Percentiles rank a stretch among this genome's conserved stretches.
phyloP scores from a whole-genome alignment of 106 monocot species.

The Dendrobium catenatum region DNA sequence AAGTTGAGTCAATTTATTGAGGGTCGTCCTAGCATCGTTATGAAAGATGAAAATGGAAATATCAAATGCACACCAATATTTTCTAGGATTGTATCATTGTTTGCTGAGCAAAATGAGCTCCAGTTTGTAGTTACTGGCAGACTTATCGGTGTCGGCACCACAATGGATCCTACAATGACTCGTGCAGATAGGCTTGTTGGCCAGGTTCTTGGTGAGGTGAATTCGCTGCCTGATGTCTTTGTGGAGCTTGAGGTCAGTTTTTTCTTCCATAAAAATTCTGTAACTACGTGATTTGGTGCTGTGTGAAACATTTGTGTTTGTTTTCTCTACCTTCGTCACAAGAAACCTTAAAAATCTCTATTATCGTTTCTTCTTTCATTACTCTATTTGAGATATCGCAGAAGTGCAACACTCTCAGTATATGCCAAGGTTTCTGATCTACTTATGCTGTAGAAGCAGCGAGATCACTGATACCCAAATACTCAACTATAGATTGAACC shows the following conservation, averaged over 20 bases:
- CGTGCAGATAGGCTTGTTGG: constrained; percentile 88
- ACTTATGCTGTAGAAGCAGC: no score
- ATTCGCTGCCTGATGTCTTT: constrained; percentile 85
- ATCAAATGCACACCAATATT: constrained; percentile 96
- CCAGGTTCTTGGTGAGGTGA: constrained; percentile 94
- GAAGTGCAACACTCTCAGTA: no score
- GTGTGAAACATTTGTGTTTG: neutral
- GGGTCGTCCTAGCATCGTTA: constrained; percentile 83
- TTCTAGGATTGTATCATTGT: constrained; percentile 83
- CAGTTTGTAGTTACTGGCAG: constrained; percentile 96
- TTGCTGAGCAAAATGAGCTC: constrained; percentile 95
- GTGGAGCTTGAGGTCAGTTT: constrained; percentile 82
- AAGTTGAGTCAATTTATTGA: constrained; percentile 89
- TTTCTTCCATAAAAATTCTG: neutral
- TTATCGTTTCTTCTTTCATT: no score
- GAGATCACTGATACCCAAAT: no score
- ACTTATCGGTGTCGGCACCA: constrained; percentile 92
- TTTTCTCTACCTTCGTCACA: neutral
- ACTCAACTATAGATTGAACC: no score
- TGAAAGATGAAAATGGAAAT: constrained; percentile 82
- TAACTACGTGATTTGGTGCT: neutral
- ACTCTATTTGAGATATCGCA: no score
- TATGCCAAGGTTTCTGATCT: no score
- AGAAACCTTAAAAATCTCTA: no score
- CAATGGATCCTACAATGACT: constrained; percentile 93